These are phyloP conservation scores for Rhipidocladum racemiflorum DNA, from an alignment of 176 grass and related monocot genomes.

Conservation along the genomic window DNA sequence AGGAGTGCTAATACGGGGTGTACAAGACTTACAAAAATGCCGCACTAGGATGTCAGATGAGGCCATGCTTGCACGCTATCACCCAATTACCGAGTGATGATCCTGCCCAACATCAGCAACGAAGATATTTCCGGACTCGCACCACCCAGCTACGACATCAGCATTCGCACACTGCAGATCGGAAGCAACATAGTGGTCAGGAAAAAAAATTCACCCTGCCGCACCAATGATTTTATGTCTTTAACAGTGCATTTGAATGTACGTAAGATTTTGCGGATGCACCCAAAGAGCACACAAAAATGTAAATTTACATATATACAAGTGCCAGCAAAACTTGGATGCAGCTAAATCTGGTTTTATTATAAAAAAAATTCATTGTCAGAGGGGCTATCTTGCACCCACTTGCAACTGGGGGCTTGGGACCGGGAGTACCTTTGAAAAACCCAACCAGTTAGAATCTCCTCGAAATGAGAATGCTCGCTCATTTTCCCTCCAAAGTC, in stretches of 20 bases:
- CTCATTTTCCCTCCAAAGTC: constrained; percentile 59
- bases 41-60: not conserved
- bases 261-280: not conserved
- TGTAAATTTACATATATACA: not conserved
- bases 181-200: not conserved
- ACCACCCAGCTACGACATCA: constrained; percentile 80
- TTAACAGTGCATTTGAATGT: not conserved
- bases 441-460: constrained; percentile 86
- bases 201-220: not conserved
- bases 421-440: constrained; percentile 59
- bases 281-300: not conserved
- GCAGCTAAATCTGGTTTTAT: not conserved
- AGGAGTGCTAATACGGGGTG: not conserved
- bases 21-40: not conserved
- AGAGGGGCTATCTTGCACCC: not conserved
- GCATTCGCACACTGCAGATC: constrained; percentile 51
- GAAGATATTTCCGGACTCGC: constrained; percentile 77
- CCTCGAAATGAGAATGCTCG: constrained; percentile 80
- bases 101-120: constrained; percentile 59
- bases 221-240: not conserved
- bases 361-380: not conserved
- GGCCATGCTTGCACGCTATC: not conserved
- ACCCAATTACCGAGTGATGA: not conserved
- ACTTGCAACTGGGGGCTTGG: not conserved
- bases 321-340: not conserved